Evolutionary conservation across 1,139 yeast genomes (phyloP), one percentile per base, ranked within the genome.

Genomic region (Geotrichum phurueaensis): DNA sequence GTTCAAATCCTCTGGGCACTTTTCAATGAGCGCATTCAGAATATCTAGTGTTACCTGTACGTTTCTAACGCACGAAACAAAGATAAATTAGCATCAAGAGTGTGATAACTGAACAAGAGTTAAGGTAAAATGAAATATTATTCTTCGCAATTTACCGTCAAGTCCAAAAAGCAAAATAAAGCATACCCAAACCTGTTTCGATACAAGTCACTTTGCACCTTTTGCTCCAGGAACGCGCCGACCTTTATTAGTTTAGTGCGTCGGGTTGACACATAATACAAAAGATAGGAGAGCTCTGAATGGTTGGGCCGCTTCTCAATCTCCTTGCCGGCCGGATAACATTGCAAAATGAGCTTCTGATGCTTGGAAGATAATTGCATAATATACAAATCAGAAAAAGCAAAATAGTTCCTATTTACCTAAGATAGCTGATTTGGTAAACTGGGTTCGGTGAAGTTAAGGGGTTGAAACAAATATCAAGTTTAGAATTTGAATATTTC

Each of bases 241-340:
- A 94, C 97, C 69, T 92, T 92, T 67, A 89, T 94, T 65, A 94
- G 79, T 71, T 94, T 94, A 51, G 90, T 86, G 63, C 97, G 79
- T 67, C 98, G 80, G 7, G 97, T 87, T 51, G 96, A 86, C n/a
- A 96, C 97, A 73, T 92, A 92, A 77, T 89, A 94, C 51, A 92
- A 76, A 67, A 94, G 79, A 72, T 91, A 91, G 63, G 96, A 87
- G 58, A 95, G 79, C 73, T 94, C 98, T 18, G 96, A 89, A 1
- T 96, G 84, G 72, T 92, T 92, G 12, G 99, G 96, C 68, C 87
- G 86, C 75, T 91, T 91, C 68, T 91, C 97, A 6, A 82, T 81
- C 7, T 85, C 86, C 64, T 89, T 81, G 1, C 98, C 97, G 1
- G 95, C 83, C 2, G 97, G 99, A 72, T 92, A 94, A 77, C 99